A percentile compares a stretch with the other conserved stretches of the same genome.
Conservation (phyloP, 345 rosid species). For the Rhodamnia argentea region DNA sequence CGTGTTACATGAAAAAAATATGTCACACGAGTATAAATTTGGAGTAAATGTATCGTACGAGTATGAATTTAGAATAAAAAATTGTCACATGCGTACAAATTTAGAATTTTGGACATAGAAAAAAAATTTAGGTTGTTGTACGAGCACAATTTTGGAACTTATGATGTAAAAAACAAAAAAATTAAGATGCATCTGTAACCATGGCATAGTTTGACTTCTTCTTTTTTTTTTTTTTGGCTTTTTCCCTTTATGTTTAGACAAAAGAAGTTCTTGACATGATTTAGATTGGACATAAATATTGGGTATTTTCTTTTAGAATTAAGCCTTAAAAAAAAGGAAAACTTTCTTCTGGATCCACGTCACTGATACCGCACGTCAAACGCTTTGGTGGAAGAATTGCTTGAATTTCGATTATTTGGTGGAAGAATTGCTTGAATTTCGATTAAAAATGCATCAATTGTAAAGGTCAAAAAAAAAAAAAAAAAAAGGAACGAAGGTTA, state of each 20-base stretch:
- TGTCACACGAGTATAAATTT: no score
- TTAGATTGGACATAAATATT: background rate
- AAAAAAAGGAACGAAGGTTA: background rate
- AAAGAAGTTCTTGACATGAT: background rate
- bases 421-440: background rate
- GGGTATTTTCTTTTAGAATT: background rate
- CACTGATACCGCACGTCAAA: background rate
- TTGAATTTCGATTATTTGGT: background rate
- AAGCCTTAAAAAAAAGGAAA: background rate
- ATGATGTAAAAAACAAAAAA: no score
- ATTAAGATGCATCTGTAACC: no score
- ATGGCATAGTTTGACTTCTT: no score
- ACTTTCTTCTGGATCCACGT: background rate
- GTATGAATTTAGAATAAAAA: no score
- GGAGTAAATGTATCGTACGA: no score
- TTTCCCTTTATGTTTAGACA: background rate
- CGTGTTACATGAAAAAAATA: no score
- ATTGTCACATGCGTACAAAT: no score
- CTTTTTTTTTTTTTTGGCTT: no score
- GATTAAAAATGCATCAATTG: background rate
- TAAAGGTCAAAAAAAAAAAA: background rate
- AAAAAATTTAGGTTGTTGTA: no score
- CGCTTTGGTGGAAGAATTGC: background rate
- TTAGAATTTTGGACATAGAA: no score
- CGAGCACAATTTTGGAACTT: no score